phyloP scores from a whole-genome alignment of 1,139 yeast genomes.

The Geotrichum restrictum region DNA sequence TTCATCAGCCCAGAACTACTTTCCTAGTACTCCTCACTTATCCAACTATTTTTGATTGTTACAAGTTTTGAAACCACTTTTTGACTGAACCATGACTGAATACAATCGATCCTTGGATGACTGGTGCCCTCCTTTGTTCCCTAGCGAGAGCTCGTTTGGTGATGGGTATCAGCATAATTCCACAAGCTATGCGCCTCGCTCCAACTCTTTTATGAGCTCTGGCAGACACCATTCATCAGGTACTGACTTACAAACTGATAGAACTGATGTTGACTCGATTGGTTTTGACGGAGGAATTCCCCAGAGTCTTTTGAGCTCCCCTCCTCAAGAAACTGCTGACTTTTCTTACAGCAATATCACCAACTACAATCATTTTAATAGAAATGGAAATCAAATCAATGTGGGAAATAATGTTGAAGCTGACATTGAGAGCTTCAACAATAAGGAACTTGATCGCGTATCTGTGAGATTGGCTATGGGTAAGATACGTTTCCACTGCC shows the following conservation, averaged over 20 bases:
- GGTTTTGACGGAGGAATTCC: constrained; percentile 17
- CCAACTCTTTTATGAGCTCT: constrained; percentile 5
- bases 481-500: neutral
- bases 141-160: no score
- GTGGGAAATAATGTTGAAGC: neutral
- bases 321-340: constrained; percentile 6
- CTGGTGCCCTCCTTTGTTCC: no score
- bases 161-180: no score
- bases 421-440: neutral
- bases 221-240: constrained; percentile 4
- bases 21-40: no score
- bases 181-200: no score
- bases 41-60: no score
- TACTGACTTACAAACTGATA: constrained; percentile 9
- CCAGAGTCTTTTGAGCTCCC: constrained; percentile 16
- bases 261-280: constrained; percentile 17
- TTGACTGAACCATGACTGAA: no score
- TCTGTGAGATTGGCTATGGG: constrained; percentile 12
- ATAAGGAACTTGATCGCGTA: neutral
- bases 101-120: no score
- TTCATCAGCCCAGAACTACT: no score
- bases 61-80: no score
- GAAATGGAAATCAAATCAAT: no score
- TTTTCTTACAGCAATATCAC: neutral
- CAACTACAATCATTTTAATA: no score